Percentiles rank a stretch among this genome's conserved stretches.
phyloP scores from a whole-genome alignment of 345 rosid species.

The Citrus mangshanensis region DNA sequence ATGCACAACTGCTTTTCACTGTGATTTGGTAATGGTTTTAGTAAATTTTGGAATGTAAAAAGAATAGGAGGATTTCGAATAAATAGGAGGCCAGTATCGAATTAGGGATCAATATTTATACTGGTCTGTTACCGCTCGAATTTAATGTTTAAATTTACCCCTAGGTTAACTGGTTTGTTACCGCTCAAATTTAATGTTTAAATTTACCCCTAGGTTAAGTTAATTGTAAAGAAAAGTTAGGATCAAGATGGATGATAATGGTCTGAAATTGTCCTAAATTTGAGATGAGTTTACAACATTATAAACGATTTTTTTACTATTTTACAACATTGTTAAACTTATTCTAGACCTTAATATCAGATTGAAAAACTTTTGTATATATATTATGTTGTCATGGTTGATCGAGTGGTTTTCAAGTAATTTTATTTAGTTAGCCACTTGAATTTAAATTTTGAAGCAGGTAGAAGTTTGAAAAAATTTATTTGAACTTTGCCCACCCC shows the following conservation, averaged over 20 bases:
- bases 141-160: neutral
- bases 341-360: fast-evolving
- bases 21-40: neutral
- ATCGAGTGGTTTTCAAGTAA: too few relatives aligned
- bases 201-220: neutral
- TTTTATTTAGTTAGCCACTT: too few relatives aligned
- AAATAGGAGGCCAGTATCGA: neutral
- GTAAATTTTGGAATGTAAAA: neutral
- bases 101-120: neutral
- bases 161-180: neutral
- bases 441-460: too few relatives aligned
- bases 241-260: too few relatives aligned
- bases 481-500: too few relatives aligned
- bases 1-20: neutral
- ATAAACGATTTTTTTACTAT: too few relatives aligned
- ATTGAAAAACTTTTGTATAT: too few relatives aligned
- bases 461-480: too few relatives aligned
- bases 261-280: too few relatives aligned
- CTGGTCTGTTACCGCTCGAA: neutral
- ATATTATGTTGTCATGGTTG: too few relatives aligned
- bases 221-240: neutral
- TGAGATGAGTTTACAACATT: too few relatives aligned
- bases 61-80: neutral
- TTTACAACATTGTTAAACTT: too few relatives aligned
- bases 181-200: neutral